Conservation (phyloP, 169 alveolate genomes). For the Plasmodium malariae region DNA sequence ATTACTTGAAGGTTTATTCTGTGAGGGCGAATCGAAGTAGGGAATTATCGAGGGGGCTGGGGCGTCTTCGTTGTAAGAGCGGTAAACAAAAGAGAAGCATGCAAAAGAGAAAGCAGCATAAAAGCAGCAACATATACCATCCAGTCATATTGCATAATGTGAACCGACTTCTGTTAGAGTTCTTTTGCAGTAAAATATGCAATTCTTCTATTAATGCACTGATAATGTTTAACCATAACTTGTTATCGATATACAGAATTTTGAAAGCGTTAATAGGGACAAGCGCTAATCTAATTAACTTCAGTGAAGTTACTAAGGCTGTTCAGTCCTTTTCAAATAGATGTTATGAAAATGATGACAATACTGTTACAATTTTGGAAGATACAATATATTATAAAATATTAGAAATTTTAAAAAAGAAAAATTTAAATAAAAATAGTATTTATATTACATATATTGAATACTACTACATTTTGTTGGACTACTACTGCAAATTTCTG, state of each 20-base stretch:
- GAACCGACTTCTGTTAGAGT: constrained; percentile 21
- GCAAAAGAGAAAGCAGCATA: neutral
- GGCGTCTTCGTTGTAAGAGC: neutral
- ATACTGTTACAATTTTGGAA: constrained; percentile 2
- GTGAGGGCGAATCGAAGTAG: neutral
- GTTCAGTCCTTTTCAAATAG: constrained; percentile 3
- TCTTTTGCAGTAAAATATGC: constrained; percentile 35
- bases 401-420: constrained; percentile 15
- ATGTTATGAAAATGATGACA: neutral
- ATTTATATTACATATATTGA: constrained; percentile 55
- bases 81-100: neutral
- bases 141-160: constrained; percentile 37
- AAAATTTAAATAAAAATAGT: constrained; percentile 1
- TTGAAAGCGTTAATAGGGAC: constrained; percentile 52
- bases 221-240: constrained; percentile 42
- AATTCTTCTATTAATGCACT: constrained; percentile 11
- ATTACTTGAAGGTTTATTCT: constrained; percentile 18
- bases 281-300: constrained; percentile 24
- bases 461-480: constrained; percentile 52
- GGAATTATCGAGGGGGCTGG: neutral
- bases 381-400: constrained; percentile 42
- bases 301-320: constrained; percentile 1
- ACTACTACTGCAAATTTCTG: constrained; percentile 39
- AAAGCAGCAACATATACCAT: constrained; percentile 5
- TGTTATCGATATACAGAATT: constrained; percentile 47